Evolutionary conservation across 2,329 filamentous ascomycete species (phyloP).

Genomic region (Claviceps humidiphila): DNA sequence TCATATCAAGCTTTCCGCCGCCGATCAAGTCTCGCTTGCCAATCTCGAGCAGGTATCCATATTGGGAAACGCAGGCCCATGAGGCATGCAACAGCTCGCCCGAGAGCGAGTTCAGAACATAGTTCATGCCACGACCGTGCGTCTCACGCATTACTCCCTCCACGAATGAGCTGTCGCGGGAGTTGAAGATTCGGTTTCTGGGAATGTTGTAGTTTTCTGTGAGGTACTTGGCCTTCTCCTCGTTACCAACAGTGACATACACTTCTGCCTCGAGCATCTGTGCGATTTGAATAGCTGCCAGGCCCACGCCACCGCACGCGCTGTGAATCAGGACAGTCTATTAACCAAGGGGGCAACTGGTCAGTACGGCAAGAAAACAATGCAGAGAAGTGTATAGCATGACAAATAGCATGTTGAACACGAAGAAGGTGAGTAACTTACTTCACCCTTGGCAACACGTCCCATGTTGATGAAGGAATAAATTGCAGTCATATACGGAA

Average conservation of each 20-base stretch:
- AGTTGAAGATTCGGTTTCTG: background rate
- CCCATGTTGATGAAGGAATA: conserved; percentile 5
- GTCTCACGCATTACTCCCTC: conserved; percentile 11
- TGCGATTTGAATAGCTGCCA: conserved; percentile 14
- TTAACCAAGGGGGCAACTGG: background rate
- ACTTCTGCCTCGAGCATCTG: background rate
- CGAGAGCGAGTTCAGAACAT: conserved; percentile 16
- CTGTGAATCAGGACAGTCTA: conserved; percentile 20
- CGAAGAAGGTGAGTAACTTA: background rate
- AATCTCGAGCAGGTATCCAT: conserved; percentile 23
- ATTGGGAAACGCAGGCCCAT: conserved; percentile 22
- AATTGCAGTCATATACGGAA: conserved; percentile 20
- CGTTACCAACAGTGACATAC: background rate
- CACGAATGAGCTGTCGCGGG: background rate
- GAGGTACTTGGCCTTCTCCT: background rate
- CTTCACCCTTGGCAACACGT: conserved; percentile 5
- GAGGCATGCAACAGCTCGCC: conserved; percentile 16
- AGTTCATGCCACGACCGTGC: conserved; percentile 13
- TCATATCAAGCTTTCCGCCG: conserved; percentile 28
- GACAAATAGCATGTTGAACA: background rate
- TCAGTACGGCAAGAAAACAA: background rate
- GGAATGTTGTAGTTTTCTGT: background rate
- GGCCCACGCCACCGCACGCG: conserved; percentile 17
- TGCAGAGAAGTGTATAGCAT: too few relatives aligned
- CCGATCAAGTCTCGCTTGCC: conserved; percentile 21